A percentile compares a stretch with the other conserved stretches of the same genome.
Conservation (phyloP, 2,329 filamentous ascomycete genomes). For the Aspergillus fumigatus region DNA sequence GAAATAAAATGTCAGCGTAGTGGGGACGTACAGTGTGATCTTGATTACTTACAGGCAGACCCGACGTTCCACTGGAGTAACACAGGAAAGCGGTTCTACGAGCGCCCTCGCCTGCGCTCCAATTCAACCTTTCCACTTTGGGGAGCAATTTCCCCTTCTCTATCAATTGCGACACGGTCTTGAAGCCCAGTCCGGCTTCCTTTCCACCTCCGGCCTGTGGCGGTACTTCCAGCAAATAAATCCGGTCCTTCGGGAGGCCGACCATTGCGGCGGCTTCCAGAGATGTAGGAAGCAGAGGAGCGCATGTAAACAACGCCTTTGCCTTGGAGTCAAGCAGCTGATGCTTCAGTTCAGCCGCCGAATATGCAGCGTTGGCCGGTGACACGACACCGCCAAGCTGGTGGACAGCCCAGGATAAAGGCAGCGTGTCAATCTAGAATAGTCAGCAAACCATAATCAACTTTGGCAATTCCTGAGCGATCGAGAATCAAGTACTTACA, state of each 20-base stretch:
- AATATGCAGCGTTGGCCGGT: slow-evolving; percentile 72
- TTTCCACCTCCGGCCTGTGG: slow-evolving; percentile 48
- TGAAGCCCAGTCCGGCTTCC: slow-evolving; percentile 45
- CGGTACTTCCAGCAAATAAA: slow-evolving; percentile 68
- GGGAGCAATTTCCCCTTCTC: slow-evolving; percentile 50
- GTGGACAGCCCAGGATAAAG: slow-evolving; percentile 69
- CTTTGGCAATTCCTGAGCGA: background rate
- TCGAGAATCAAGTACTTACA: slow-evolving; percentile 41
- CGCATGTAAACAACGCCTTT: slow-evolving; percentile 67
- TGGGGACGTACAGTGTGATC: background rate
- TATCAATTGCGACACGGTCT: slow-evolving; percentile 64
- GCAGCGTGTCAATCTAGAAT: slow-evolving; percentile 66
- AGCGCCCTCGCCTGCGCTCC: slow-evolving; percentile 41
- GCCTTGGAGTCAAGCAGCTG: slow-evolving; percentile 67
- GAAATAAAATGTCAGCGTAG: slow-evolving; percentile 7
- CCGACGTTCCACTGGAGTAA: slow-evolving; percentile 76
- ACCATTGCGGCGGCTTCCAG: slow-evolving; percentile 60
- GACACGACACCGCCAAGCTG: slow-evolving; percentile 68
- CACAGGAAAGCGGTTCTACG: slow-evolving; percentile 70
- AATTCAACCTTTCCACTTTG: slow-evolving; percentile 36
- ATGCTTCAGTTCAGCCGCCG: slow-evolving; percentile 63
- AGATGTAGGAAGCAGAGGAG: slow-evolving; percentile 60
- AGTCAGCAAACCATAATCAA: background rate
- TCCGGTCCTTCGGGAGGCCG: slow-evolving; percentile 58
- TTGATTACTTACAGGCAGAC: slow-evolving; percentile 57